phyloP scores from a whole-genome alignment of 78 protist species.

The Isochrysis galbana region DNA sequence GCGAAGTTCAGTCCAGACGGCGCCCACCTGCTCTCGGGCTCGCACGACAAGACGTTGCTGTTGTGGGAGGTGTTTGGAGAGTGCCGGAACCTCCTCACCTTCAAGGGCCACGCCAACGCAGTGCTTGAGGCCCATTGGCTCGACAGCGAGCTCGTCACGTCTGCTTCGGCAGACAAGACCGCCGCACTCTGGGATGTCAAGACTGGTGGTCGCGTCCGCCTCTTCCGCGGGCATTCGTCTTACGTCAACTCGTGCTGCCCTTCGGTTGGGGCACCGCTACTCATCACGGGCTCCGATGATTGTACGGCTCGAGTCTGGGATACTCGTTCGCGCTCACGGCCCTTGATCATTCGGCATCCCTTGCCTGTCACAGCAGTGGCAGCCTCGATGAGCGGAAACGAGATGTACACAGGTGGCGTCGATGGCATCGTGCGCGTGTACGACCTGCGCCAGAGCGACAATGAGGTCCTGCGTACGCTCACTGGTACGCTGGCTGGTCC shows the following conservation, averaged over 20 bases:
- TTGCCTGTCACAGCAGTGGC: not conserved
- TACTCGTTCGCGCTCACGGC: not conserved
- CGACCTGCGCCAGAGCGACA: slow-evolving; percentile 10
- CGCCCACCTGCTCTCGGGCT: slow-evolving; percentile 9
- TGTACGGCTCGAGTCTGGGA: slow-evolving; percentile 2
- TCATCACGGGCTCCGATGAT: not conserved
- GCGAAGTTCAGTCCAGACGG: slow-evolving; percentile 28
- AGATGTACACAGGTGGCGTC: not conserved
- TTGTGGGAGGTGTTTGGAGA: slow-evolving; percentile 40
- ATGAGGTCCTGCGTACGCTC: not conserved
- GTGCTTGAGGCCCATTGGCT: slow-evolving; percentile 13
- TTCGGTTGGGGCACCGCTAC: not conserved
- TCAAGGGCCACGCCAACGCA: slow-evolving; percentile 10
- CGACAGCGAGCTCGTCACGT: not conserved
- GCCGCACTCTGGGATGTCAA: not conserved
- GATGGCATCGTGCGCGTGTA: not conserved
- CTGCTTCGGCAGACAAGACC: slow-evolving; percentile 9
- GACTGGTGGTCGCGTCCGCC: not conserved
- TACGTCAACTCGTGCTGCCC: not conserved
- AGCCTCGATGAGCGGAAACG: not conserved
- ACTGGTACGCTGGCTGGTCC: too few relatives aligned
- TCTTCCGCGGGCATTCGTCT: not conserved
- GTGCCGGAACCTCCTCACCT: not conserved
- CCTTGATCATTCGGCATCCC: not conserved
- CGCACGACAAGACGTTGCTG: slow-evolving; percentile 18